Percentiles rank a stretch among this genome's conserved stretches.
Evolutionary conservation across 371 early-diverging fungal genomes (phyloP).

Genomic region (Actinomortierella ambigua): DNA sequence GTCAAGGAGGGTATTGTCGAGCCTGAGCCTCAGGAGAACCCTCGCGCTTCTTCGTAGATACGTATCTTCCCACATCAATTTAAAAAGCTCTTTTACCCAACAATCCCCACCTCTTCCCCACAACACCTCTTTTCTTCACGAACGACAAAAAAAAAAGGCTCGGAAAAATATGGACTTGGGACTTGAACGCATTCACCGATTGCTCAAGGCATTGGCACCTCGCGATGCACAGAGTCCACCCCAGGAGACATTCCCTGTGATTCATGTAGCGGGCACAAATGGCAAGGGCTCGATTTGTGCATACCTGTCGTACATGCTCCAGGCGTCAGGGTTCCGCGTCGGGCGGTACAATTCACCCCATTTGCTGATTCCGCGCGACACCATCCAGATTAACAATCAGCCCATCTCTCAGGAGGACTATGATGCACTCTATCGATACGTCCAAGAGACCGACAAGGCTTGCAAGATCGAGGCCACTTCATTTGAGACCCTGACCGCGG

Average conservation of each 20-base stretch:
- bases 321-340: slow-evolving; percentile 55
- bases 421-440: slow-evolving; percentile 61
- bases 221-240: slow-evolving; percentile 4
- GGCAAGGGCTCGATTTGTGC: slow-evolving; percentile 88
- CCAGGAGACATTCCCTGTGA: slow-evolving; percentile 46
- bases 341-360: slow-evolving; percentile 95
- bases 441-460: slow-evolving; percentile 43
- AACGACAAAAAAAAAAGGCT: no score
- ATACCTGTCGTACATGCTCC: slow-evolving; percentile 67
- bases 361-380: slow-evolving; percentile 85
- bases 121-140: no score
- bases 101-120: no score
- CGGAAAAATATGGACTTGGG: slow-evolving; percentile 79
- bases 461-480: slow-evolving; percentile 70
- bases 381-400: slow-evolving; percentile 86
- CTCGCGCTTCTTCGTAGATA: not conserved
- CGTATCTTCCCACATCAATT: no score
- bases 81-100: no score
- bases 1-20: slow-evolving; percentile 80
- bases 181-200: slow-evolving; percentile 61
- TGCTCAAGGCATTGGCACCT: slow-evolving; percentile 59
- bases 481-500: slow-evolving; percentile 84
- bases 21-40: slow-evolving; percentile 51
- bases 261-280: slow-evolving; percentile 88
- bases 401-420: slow-evolving; percentile 77